Conservation (phyloP, 805 yeast species). For the Candida michaelii region DNA sequence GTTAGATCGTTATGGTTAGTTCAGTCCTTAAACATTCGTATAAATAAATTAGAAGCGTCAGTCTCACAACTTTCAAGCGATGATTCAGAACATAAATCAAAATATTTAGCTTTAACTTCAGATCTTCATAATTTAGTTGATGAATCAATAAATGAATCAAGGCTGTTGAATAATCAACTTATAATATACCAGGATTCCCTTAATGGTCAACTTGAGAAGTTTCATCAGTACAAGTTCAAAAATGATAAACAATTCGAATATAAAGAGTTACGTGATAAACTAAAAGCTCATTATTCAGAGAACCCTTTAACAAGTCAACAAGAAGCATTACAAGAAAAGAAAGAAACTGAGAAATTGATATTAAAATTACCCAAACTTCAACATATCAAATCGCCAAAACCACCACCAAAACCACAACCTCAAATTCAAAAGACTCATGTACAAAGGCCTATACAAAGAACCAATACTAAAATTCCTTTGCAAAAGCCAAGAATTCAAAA, state of each 20-base stretch:
- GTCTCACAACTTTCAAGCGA: neutral
- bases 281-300: slow-evolving; percentile 32
- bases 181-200: slow-evolving; percentile 24
- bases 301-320: slow-evolving; percentile 38
- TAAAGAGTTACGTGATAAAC: slow-evolving; percentile 27
- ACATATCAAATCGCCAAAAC: neutral
- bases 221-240: slow-evolving; percentile 17
- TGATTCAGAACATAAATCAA: neutral
- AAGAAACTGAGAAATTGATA: slow-evolving; percentile 7
- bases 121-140: slow-evolving; percentile 1
- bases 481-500: too few species aligned
- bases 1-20: slow-evolving; percentile 44
- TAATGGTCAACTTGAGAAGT: slow-evolving; percentile 18
- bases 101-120: neutral
- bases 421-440: too few species aligned
- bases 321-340: slow-evolving; percentile 37
- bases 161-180: slow-evolving; percentile 31
- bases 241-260: slow-evolving; percentile 9
- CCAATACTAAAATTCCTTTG: too few species aligned
- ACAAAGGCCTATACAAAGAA: too few species aligned
- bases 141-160: slow-evolving; percentile 28
- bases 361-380: slow-evolving; percentile 3
- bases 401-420: neutral
- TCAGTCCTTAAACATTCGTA: slow-evolving; percentile 34
- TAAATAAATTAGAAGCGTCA: slow-evolving; percentile 20